Conservation (phyloP, 2,329 filamentous ascomycete species). For the Tolypocladium endophyticum region DNA sequence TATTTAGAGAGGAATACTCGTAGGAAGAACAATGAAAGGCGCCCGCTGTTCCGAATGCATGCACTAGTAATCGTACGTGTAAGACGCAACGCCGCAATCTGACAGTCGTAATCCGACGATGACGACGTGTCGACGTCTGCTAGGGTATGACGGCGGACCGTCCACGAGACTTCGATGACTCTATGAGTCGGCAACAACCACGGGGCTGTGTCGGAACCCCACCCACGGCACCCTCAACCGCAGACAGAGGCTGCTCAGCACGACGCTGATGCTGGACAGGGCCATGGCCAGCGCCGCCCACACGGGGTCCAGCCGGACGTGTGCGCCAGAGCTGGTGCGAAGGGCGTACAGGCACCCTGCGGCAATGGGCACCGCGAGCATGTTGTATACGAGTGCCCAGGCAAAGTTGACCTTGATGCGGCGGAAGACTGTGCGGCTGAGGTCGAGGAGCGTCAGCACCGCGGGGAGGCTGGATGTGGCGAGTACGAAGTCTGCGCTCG, state of each 20-base stretch:
- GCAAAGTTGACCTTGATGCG: constrained; percentile 77
- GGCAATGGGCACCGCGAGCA: constrained; percentile 67
- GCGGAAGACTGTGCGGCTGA: constrained; percentile 62
- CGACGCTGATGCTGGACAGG: constrained; percentile 79
- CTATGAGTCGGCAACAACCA: constrained; percentile 4
- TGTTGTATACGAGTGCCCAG: constrained; percentile 78
- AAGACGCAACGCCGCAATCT: background rate
- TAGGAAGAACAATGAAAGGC: background rate
- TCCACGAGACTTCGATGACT: background rate
- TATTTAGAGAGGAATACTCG: background rate
- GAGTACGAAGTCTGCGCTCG: constrained; percentile 72
- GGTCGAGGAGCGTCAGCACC: constrained; percentile 61
- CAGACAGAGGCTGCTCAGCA: constrained; percentile 68
- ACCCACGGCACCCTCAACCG: constrained; percentile 35
- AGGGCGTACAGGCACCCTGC: constrained; percentile 66
- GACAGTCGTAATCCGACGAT: background rate
- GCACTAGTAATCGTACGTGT: background rate
- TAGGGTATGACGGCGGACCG: background rate
- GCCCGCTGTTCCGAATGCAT: background rate
- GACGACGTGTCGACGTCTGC: background rate
- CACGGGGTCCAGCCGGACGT: constrained; percentile 60
- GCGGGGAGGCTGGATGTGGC: constrained; percentile 60
- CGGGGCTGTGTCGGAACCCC: constrained; percentile 26
- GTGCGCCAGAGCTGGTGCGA: constrained; percentile 32
- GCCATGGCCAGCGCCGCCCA: constrained; percentile 94